Evolutionary conservation across 306 rosid genomes (phyloP), one percentile per base, ranked within the genome.

Genomic region (Canavalia gladiata): DNA sequence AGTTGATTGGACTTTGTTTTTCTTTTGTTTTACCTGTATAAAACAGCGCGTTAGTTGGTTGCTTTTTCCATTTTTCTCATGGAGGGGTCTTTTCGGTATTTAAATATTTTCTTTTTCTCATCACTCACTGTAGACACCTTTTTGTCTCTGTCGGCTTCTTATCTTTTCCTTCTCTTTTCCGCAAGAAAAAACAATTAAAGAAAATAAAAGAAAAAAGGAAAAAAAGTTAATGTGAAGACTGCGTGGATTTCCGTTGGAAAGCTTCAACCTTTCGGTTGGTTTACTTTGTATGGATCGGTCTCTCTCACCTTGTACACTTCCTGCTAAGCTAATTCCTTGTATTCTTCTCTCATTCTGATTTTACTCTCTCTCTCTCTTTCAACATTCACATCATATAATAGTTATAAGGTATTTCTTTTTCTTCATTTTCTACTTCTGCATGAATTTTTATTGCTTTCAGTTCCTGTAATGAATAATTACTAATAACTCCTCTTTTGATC

Each of bases 161-260:
- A 65, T 41, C 29, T 78, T 83, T 68, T 84, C 30, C 45, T 39
- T 65, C 60, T 35, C 55, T 12, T 76, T 47, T 72, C 65, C 63
- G 42, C 72, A 4, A 2, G 30, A 69, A 68, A 68, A 10, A 67
- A 18, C 0, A 18, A 18, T 18, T 18, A 18, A 18, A 18, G 25
- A 18, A 18, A 18, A 18, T 18, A 18, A 18, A 1, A 37, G n/a
- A 41, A 31, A 31, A 3, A 35, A 7, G 51, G 37, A n/a, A 3
- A 55, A 33, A 33, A 79, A 75, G 47, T 56, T 7, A 57, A 63
- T 84, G 86, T 59, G 85, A 86, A 41, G 11, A 47, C 71, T 87
- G 86, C 84, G 88, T 83, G 90, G 89, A 25, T 82, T 37, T 87
- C 58, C 55, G 88, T 81, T 91, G 91, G 88, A 84, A 91, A 90